Percentiles rank a stretch among this genome's conserved stretches.
Conservation (phyloP, 805 yeast genomes). For the Metschnikowia lachancei region DNA sequence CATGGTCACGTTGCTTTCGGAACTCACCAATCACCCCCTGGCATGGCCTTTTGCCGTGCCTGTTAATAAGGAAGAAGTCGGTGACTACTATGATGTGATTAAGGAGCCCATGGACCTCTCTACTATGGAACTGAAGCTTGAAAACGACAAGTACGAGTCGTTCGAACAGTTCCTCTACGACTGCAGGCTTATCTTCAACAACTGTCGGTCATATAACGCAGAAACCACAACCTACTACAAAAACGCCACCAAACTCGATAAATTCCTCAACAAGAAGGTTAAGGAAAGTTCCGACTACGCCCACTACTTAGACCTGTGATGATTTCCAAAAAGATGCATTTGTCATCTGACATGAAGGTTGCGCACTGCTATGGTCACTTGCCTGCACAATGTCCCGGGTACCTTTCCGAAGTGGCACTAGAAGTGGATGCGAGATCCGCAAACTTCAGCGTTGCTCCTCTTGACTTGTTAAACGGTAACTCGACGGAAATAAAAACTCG, state of each 20-base stretch:
- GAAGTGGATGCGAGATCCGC: no score
- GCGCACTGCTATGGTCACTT: neutral
- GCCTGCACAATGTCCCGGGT: conserved; percentile 6
- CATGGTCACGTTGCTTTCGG: conserved; percentile 85
- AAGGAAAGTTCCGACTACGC: conserved; percentile 92
- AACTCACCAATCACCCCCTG: conserved; percentile 89
- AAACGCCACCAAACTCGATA: conserved; percentile 91
- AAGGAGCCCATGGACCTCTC: conserved; percentile 98
- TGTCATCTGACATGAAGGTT: no score
- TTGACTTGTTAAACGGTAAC: no score
- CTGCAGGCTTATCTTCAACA: conserved; percentile 78
- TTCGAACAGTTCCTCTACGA: conserved; percentile 92
- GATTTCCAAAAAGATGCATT: neutral
- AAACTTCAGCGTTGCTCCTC: no score
- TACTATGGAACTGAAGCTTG: conserved; percentile 91
- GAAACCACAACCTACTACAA: conserved; percentile 94
- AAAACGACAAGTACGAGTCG: conserved; percentile 84
- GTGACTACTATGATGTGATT: conserved; percentile 93
- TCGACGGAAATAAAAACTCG: no score
- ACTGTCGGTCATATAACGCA: conserved; percentile 89
- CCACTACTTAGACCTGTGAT: conserved; percentile 56
- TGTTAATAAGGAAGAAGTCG: conserved; percentile 89
- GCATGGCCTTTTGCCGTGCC: conserved; percentile 98
- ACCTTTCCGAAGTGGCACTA: neutral
- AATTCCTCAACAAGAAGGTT: conserved; percentile 75